Base-by-base conservation (phyloP, 352 stramenopile species). In the Elongisporangium undulatum region DNA sequence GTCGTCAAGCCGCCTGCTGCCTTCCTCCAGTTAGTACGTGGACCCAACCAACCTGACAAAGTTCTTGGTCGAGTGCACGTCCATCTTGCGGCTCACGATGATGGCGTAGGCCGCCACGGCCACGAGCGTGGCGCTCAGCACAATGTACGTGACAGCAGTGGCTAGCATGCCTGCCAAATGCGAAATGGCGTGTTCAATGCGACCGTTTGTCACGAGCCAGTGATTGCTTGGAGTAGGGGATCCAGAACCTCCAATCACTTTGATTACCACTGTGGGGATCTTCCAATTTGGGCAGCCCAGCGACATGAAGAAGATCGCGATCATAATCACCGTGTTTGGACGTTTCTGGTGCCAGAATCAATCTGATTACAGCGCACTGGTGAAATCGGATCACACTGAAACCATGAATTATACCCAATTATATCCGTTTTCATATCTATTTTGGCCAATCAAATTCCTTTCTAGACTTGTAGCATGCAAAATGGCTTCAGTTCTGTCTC, bases 21-120 rank as follows among this genome's bases (percentile, higher is more conserved):
- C 13, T 41, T 41, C 29, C 4, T 15, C 8, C n/a, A n/a, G n/a
- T n/a, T n/a, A n/a, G n/a, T n/a, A n/a, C n/a, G n/a, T n/a, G n/a
- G n/a, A n/a, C n/a, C n/a, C n/a, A n/a, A n/a, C 64, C 15, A 54
- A 89, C 79, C 79, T 89, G 55, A 91, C 64, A 55, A 91, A 93
- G 34, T 70, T 88, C 55, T 69, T 74, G 51, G 85, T 64, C 23
- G 59, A 77, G 51, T 82, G 77, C 10, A 92, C 69, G 26, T 82
- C 60, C 67, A 82, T 71, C 41, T 58, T 58, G 63, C 72, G 79
- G 63, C 79, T 89, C 49, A 86, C 67, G 55, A 73, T 51, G 66
- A 93, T 86, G 38, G 84, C 81, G 64, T 91, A 93, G 21, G 59
- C 56, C 26, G 81, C 70, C 13, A 93, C 76, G 13, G 64, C 74